phyloP scores from a whole-genome alignment of 768 basidiomycete species.

The Kondoa malvinella region DNA sequence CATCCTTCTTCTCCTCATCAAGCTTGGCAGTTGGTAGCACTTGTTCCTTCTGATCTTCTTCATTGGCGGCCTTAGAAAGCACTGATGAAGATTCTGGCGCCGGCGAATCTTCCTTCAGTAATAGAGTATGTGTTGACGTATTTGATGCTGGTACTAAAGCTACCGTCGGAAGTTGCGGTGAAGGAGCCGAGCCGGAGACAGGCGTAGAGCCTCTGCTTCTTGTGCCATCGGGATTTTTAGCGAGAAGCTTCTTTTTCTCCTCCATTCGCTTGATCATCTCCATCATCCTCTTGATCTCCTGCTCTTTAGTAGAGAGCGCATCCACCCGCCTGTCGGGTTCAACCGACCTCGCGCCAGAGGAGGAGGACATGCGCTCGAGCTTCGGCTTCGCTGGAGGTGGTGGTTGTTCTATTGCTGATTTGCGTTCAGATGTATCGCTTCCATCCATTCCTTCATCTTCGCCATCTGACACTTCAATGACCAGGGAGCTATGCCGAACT shows the following conservation, averaged over 20 bases:
- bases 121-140: no score
- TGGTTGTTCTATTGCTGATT: no score
- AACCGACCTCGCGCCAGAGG: no score
- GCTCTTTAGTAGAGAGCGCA: neutral
- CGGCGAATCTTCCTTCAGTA: neutral
- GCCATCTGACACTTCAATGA: slow-evolving; percentile 5
- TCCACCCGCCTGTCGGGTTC: no score
- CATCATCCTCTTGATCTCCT: slow-evolving; percentile 5
- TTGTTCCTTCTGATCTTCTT: neutral
- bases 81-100: neutral
- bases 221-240: neutral
- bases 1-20: no score
- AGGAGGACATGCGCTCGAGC: no score
- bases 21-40: no score
- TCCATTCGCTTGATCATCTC: neutral
- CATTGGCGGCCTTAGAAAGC: neutral
- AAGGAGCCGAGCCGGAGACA: neutral
- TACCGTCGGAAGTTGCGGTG: neutral
- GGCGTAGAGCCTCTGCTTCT: neutral
- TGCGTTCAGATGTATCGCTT: no score
- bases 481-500: neutral
- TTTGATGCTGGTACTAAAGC: no score
- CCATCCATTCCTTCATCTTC: neutral
- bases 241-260: slow-evolving; percentile 1
- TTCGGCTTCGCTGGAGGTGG: no score